phyloP scores from a whole-genome alignment of 2,329 filamentous ascomycete genomes.

The Aspergillus ochraceus region DNA sequence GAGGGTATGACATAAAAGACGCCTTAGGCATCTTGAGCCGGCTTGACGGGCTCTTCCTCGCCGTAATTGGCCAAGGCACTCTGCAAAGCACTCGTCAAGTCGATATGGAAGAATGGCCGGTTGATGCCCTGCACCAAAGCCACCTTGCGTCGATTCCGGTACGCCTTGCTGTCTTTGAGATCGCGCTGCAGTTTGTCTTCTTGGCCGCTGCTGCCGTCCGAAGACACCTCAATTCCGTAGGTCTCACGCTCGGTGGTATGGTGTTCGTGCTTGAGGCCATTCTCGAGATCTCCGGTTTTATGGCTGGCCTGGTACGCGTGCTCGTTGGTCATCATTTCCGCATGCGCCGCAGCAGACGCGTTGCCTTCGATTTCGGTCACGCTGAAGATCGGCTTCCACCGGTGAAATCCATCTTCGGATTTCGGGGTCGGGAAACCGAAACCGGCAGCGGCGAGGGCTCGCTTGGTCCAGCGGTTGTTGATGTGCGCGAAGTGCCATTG shows the following conservation, averaged over 20 bases:
- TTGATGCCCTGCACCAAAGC: slow-evolving; percentile 83
- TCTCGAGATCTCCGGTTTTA: slow-evolving; percentile 30
- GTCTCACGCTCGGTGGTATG: slow-evolving; percentile 34
- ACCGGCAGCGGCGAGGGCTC: slow-evolving; percentile 79
- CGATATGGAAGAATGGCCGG: slow-evolving; percentile 88
- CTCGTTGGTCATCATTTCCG: slow-evolving; percentile 64
- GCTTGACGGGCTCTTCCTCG: slow-evolving; percentile 1
- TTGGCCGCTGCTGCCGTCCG: slow-evolving; percentile 29
- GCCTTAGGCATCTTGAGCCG: slow-evolving; percentile 6
- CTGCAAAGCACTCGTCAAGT: slow-evolving; percentile 84
- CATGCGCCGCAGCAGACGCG: slow-evolving; percentile 67
- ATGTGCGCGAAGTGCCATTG: slow-evolving; percentile 97
- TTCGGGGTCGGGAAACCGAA: slow-evolving; percentile 76
- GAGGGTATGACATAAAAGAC: slow-evolving; percentile 1
- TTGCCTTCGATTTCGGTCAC: slow-evolving; percentile 81
- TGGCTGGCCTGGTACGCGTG: slow-evolving; percentile 35
- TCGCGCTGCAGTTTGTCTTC: slow-evolving; percentile 47
- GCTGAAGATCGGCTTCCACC: slow-evolving; percentile 95
- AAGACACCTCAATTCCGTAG: slow-evolving; percentile 28
- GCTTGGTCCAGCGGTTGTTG: slow-evolving; percentile 92
- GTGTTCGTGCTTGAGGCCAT: slow-evolving; percentile 31
- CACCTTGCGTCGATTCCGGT: slow-evolving; percentile 40
- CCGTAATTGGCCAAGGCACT: slow-evolving; percentile 75
- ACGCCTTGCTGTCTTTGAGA: slow-evolving; percentile 50
- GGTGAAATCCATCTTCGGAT: slow-evolving; percentile 56